Evolutionary conservation across 2,329 filamentous ascomycete genomes (phyloP).

Genomic region (Fusarium sp.): DNA sequence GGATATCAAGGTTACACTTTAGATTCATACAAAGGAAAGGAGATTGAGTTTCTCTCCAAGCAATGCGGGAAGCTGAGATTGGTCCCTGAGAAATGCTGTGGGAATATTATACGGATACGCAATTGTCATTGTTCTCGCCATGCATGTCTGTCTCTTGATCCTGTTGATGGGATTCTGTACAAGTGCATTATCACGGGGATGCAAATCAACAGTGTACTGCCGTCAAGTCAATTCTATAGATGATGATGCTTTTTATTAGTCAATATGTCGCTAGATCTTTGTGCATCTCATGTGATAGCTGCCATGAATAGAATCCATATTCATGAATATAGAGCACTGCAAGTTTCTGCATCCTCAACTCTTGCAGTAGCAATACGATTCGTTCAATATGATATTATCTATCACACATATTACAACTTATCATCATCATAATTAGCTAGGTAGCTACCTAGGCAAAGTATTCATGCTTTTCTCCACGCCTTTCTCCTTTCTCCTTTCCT

Average conservation of each 20-base stretch:
- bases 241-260: neutral
- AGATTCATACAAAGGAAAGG: neutral
- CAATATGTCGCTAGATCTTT: neutral
- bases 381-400: neutral
- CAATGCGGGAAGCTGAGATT: constrained; percentile 28
- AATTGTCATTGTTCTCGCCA: neutral
- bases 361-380: neutral
- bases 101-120: neutral
- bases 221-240: neutral
- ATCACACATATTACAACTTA: constrained; percentile 4
- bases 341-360: neutral
- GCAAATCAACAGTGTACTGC: neutral
- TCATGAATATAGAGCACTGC: neutral
- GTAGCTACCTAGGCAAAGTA: too few relatives aligned
- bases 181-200: neutral
- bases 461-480: constrained; percentile 1
- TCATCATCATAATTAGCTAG: constrained; percentile 11
- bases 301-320: constrained; percentile 5
- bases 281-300: neutral
- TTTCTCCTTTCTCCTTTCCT: constrained; percentile 1
- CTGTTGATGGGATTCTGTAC: constrained; percentile 1
- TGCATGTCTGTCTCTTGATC: neutral
- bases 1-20: constrained; percentile 28
- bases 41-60: neutral
- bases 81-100: too few relatives aligned